phyloP scores from a whole-genome alignment of 257 asterid genomes.

The Orobanche coerulescens region DNA sequence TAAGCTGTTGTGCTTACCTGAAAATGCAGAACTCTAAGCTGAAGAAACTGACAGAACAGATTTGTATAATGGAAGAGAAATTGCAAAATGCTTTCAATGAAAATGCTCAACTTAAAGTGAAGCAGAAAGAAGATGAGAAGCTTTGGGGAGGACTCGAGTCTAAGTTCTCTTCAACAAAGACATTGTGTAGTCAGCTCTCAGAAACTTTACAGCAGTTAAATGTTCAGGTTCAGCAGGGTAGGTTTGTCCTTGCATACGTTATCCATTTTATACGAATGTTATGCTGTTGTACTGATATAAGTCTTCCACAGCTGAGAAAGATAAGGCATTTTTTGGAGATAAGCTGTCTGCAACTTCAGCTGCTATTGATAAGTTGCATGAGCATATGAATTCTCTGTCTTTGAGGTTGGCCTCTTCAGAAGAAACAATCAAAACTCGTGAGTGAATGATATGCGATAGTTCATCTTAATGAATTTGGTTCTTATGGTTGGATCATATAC shows the following conservation, averaged over 20 bases:
- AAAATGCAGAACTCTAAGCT: slow-evolving; percentile 71
- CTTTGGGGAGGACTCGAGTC: slow-evolving; percentile 94
- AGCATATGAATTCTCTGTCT: slow-evolving; percentile 52
- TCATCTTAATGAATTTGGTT: slow-evolving; percentile 17
- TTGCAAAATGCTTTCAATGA: slow-evolving; percentile 80
- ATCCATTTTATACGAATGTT: slow-evolving; percentile 4
- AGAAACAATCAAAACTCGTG: slow-evolving; percentile 61
- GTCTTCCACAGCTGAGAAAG: slow-evolving; percentile 69
- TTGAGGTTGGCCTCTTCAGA: slow-evolving; percentile 64
- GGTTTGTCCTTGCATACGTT: slow-evolving; percentile 11
- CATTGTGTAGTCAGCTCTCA: slow-evolving; percentile 71
- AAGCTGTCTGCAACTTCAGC: slow-evolving; percentile 67
- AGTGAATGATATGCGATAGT: slow-evolving; percentile 28
- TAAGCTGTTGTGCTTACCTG: slow-evolving; percentile 22
- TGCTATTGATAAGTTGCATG: slow-evolving; percentile 63
- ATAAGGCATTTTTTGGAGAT: slow-evolving; percentile 61
- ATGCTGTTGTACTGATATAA: slow-evolving; percentile 24
- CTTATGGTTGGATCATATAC: slow-evolving; percentile 5
- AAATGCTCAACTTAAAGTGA: slow-evolving; percentile 73
- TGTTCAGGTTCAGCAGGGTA: slow-evolving; percentile 80
- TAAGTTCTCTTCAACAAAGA: slow-evolving; percentile 70
- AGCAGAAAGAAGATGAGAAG: slow-evolving; percentile 90
- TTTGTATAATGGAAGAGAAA: slow-evolving; percentile 68
- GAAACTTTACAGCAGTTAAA: slow-evolving; percentile 66
- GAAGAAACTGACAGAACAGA: slow-evolving; percentile 65